Evolutionary conservation across 2,329 filamentous ascomycete species (phyloP).

Genomic region (Pseudogymnoascus sp.): DNA sequence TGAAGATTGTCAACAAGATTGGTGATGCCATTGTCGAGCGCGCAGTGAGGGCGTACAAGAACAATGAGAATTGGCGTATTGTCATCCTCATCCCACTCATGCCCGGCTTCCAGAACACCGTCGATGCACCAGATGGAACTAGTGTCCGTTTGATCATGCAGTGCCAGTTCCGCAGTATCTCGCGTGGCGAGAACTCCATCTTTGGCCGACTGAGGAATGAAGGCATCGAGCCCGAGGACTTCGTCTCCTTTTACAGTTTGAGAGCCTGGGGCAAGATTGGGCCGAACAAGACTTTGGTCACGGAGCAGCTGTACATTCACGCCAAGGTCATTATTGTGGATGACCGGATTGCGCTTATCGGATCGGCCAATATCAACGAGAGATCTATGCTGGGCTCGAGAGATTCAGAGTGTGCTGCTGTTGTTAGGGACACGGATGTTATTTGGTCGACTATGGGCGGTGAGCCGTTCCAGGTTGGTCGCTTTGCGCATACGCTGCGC

Average conservation of each 20-base stretch:
- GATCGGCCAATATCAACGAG: slow-evolving; percentile 98
- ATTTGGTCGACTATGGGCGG: slow-evolving; percentile 88
- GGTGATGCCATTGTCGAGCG: slow-evolving; percentile 91
- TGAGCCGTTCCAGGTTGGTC: slow-evolving; percentile 77
- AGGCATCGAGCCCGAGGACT: slow-evolving; percentile 87
- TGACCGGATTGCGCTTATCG: slow-evolving; percentile 86
- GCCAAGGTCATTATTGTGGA: slow-evolving; percentile 96
- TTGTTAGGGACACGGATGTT: slow-evolving; percentile 90
- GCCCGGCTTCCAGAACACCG: slow-evolving; percentile 97
- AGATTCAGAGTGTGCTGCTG: slow-evolving; percentile 84
- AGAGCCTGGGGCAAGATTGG: slow-evolving; percentile 89
- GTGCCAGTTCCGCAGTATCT: slow-evolving; percentile 94
- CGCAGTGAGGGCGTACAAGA: slow-evolving; percentile 73
- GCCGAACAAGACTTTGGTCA: slow-evolving; percentile 71
- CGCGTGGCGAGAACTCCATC: slow-evolving; percentile 82
- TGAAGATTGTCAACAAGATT: slow-evolving; percentile 84
- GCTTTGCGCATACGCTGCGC: slow-evolving; percentile 86
- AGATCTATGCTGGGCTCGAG: slow-evolving; percentile 86
- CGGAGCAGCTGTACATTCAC: slow-evolving; percentile 96
- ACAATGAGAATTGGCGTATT: slow-evolving; percentile 83
- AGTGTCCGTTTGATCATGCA: slow-evolving; percentile 94
- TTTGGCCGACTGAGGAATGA: slow-evolving; percentile 73
- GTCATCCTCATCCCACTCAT: slow-evolving; percentile 88
- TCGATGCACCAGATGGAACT: slow-evolving; percentile 87
- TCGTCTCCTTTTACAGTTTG: slow-evolving; percentile 90